Base-by-base conservation (phyloP, 305 asterid genomes). In the Fraxinus sp. region DNA sequence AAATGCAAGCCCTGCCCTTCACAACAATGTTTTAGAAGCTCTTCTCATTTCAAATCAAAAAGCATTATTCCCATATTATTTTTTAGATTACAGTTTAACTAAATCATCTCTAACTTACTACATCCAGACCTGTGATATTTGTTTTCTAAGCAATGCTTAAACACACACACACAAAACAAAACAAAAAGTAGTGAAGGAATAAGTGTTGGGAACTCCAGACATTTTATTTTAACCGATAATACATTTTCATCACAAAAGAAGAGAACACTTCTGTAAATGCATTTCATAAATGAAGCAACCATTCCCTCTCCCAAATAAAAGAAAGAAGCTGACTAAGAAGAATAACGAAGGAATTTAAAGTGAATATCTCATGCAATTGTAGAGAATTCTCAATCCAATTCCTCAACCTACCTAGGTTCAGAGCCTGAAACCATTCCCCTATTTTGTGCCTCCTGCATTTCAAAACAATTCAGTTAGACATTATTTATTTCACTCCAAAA, bases 371-470 rank as follows among this genome's bases (percentile, higher is more conserved):
- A 22, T 62, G 7, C 33, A 62, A 22, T 22, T 8, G 16, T 28
- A 57, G 68, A 16, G 24, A 16, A 6, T 57, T 11, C 28, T 5
- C 11, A 57, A 7, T 7, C 26, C 26, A 24, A 24, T 24, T 24
- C 26, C 26, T 24, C 26, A 24, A 24, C 26, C 26, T 94, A 96
- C 99, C 98, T 86, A 79, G 85, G 81, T 78, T 79, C 86, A 55
- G 77, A 62, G 11, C 76, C 85, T 44, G 74, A 7, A 85, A 68
- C 66, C 78, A 74, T 70, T 77, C 86, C 81, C 83, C 72, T 85
- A 62, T 71, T 82, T 6, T 74, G 30, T 26, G 30, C 30, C 30
- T 26, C 86, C 95, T 89, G 90, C 86, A 77, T 77, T 18, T 73
- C 64, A 32, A 14, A 75, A 70, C 68, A 52, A 44, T 44, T 62